Conservation (phyloP, 129 eudicot genomes). For the Tagetes patula region DNA sequence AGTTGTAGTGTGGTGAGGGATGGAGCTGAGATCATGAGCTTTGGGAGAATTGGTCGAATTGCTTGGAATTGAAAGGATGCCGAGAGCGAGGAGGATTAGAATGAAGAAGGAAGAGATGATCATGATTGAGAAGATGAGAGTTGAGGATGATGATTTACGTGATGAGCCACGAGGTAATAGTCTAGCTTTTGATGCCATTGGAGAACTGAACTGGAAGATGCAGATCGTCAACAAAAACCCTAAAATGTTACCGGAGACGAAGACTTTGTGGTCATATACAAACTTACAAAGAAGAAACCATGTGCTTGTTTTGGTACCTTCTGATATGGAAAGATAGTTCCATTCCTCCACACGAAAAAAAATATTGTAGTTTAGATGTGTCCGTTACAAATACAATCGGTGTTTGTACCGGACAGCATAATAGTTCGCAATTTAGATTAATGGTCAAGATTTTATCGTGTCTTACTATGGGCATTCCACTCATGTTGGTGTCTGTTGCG, state of each 20-base stretch:
- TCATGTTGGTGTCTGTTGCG: too few species aligned
- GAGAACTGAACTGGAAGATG: background rate
- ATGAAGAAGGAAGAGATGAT: conserved; percentile 51
- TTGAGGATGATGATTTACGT: conserved; percentile 52
- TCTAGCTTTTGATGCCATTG: conserved; percentile 72
- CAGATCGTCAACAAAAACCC: conserved; percentile 22
- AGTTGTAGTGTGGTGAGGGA: conserved; percentile 44
- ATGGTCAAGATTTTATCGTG: too few species aligned
- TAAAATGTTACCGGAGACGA: conserved; percentile 19
- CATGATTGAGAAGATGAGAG: conserved; percentile 45
- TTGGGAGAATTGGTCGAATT: conserved; percentile 32
- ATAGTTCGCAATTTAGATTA: too few species aligned
- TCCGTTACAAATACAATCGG: too few species aligned
- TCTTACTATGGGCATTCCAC: too few species aligned
- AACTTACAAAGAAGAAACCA: background rate
- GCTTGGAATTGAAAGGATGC: conserved; percentile 60
- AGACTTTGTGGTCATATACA: conserved; percentile 20
- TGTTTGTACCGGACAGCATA: too few species aligned
- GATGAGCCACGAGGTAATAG: conserved; percentile 37
- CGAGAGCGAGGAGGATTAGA: conserved; percentile 58
- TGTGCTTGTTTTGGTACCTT: conserved; percentile 4
- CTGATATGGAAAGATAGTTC: background rate
- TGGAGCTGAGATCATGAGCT: conserved; percentile 71
- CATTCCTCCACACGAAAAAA: background rate
- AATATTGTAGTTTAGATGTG: background rate